These are phyloP conservation scores for Clathrus columnatus DNA, from an alignment of 768 basidiomycete genomes.

Conservation along the genomic window DNA sequence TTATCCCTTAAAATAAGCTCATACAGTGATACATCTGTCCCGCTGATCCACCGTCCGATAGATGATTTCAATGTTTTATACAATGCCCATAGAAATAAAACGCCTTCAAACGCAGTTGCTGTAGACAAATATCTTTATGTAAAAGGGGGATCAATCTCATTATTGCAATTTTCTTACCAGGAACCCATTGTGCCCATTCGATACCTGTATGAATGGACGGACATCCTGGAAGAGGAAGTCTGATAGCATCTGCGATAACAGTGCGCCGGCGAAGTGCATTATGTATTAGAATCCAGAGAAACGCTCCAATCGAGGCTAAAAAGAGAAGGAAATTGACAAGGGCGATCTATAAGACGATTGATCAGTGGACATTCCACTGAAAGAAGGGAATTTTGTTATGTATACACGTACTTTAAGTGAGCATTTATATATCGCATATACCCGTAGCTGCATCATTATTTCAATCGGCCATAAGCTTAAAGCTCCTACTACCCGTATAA, in stretches of 20 bases:
- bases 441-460: too few species aligned
- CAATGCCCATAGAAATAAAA: constrained; percentile 33
- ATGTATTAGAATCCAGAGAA: constrained; percentile 32
- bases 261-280: constrained; percentile 29
- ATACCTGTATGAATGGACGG: constrained; percentile 33
- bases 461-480: constrained; percentile 41
- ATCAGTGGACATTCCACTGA: not conserved
- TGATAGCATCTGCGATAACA: constrained; percentile 29
- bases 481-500: constrained; percentile 34
- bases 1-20: constrained; percentile 35
- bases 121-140: not conserved
- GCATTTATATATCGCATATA: constrained; percentile 35
- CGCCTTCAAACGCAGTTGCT: constrained; percentile 35
- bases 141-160: not conserved
- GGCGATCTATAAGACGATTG: constrained; percentile 23
- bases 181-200: constrained; percentile 39
- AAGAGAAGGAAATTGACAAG: constrained; percentile 33
- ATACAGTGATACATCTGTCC: constrained; percentile 24
- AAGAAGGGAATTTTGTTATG: not conserved
- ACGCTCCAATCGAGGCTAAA: constrained; percentile 31
- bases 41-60: constrained; percentile 19
- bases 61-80: constrained; percentile 24
- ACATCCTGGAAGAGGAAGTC: constrained; percentile 33
- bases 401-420: constrained; percentile 29
- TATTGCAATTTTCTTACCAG: constrained; percentile 22